Evolutionary conservation across 2,329 filamentous ascomycete genomes (phyloP), one percentile per base, ranked within the genome.

Genomic region (Cladosporium sp.): DNA sequence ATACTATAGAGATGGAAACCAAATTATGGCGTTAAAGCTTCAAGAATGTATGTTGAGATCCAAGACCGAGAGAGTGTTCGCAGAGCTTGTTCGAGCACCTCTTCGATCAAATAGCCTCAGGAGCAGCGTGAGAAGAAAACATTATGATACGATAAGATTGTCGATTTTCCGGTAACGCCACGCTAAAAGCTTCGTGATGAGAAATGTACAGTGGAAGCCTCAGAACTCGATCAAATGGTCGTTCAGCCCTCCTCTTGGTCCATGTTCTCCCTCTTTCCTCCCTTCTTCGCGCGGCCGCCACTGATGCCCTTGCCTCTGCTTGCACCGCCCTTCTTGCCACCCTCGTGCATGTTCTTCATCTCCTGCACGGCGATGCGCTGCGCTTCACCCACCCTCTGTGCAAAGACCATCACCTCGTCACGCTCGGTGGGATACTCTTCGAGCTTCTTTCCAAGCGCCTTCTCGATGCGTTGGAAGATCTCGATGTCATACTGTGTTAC

Each of bases 401-500:
- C 86, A 73, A 96, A 88, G 0, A 92, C 82, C 84, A 95, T 89
- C 0, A 92, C 90, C 70, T 96, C 90, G 17, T 94, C 90, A 76
- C 91, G 90, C 50, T 87, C 84, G 0, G 84, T 80, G 7, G 83
- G 77, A 67, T 89, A 89, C 70, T 89, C 86, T 0, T 80, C 74
- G 58, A 95, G 78, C 75, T 92, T 86, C 76, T 88, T 89, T 12
- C 89, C 89, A 12, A 97, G 77, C 0, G 91, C 90, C 5, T 85
- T 84, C 74, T 97, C 92, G 52, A 96, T 96, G 19, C 91, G 80
- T 68, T 88, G 76, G 75, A 85, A 95, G 37, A 94, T 82, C 72
- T 92, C 89, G 1, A 92, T 77, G 68, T 96, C 92, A 66, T 95
- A 96, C 73, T 96, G 92, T 0, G 90, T 96, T 5, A 94, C 87